Conservation (phyloP, 192 early-diverging fungal genomes). For the Chytriomyces confervae region DNA sequence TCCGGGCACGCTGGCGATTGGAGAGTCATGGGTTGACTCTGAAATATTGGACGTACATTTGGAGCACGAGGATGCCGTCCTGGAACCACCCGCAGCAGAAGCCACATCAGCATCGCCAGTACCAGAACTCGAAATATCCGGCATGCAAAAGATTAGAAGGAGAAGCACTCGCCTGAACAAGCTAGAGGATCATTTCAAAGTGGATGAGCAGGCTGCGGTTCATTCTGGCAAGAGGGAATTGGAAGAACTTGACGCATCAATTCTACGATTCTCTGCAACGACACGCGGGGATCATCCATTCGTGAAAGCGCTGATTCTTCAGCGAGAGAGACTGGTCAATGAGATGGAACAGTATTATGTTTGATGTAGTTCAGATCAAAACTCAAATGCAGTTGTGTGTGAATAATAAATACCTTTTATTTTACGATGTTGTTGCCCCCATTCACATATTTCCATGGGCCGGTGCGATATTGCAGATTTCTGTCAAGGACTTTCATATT, state of each 20-base stretch:
- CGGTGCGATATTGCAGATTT: too few relatives aligned
- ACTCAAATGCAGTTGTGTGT: too few relatives aligned
- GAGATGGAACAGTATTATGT: not conserved
- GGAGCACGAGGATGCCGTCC: not conserved
- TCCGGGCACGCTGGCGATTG: not conserved
- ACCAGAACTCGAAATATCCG: not conserved
- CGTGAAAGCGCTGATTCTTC: conserved; percentile 8
- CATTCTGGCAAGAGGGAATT: not conserved
- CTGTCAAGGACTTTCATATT: too few relatives aligned
- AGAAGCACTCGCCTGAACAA: not conserved
- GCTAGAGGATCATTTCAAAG: not conserved
- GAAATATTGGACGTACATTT: not conserved
- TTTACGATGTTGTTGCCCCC: too few relatives aligned
- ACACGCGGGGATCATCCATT: conserved; percentile 1
- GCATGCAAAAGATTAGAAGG: conserved; percentile 4
- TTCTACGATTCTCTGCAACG: not conserved
- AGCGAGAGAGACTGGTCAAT: not conserved
- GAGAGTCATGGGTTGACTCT: conserved; percentile 4
- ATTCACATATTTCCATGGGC: too few relatives aligned
- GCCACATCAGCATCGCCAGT: too few relatives aligned
- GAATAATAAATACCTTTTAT: too few relatives aligned
- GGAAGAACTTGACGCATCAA: conserved; percentile 6
- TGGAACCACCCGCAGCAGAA: not conserved
- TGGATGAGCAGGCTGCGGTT: not conserved
- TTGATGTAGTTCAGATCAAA: too few relatives aligned